Conservation (phyloP, 768 basidiomycete genomes). For the Punctularia strigosozonata region DNA sequence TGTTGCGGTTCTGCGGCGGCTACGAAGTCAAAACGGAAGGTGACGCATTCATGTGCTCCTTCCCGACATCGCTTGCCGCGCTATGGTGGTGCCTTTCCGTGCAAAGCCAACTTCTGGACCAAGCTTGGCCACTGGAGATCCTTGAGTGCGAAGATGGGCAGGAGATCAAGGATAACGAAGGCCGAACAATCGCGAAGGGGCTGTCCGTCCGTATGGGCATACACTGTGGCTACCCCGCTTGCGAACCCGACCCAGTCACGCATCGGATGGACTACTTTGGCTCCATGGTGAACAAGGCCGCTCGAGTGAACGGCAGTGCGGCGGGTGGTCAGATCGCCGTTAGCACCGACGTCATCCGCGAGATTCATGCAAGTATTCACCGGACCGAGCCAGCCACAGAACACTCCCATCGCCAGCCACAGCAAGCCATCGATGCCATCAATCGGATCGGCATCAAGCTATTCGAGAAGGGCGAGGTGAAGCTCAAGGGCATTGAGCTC, state of each 20-base stretch:
- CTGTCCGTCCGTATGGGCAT: conserved; percentile 96
- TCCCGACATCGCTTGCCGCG: conserved; percentile 78
- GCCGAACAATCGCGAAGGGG: conserved; percentile 69
- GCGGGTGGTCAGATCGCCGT: conserved; percentile 92
- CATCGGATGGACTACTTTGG: conserved; percentile 98
- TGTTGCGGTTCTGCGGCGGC: conserved; percentile 82
- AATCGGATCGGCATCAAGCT: conserved; percentile 58
- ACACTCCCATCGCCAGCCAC: conserved; percentile 42
- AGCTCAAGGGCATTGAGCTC: conserved; percentile 89
- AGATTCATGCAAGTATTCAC: conserved; percentile 54
- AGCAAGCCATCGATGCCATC: conserved; percentile 63
- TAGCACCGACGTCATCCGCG: conserved; percentile 76
- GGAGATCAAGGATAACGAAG: conserved; percentile 55
- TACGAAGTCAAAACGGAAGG: conserved; percentile 99
- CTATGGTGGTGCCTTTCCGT: conserved; percentile 86
- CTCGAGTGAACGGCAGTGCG: conserved; percentile 73
- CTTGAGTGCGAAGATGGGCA: conserved; percentile 88
- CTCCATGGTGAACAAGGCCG: conserved; percentile 88
- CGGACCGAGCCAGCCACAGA: conserved; percentile 47
- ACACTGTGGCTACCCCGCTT: conserved; percentile 83
- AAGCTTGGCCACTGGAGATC: conserved; percentile 88
- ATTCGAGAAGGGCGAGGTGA: conserved; percentile 75
- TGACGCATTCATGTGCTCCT: conserved; percentile 97
- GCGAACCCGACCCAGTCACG: conserved; percentile 85
- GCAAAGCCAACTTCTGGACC: conserved; percentile 70